Evolutionary conservation across 2,329 filamentous ascomycete genomes (phyloP).

Genomic region (Neonectria hederae): DNA sequence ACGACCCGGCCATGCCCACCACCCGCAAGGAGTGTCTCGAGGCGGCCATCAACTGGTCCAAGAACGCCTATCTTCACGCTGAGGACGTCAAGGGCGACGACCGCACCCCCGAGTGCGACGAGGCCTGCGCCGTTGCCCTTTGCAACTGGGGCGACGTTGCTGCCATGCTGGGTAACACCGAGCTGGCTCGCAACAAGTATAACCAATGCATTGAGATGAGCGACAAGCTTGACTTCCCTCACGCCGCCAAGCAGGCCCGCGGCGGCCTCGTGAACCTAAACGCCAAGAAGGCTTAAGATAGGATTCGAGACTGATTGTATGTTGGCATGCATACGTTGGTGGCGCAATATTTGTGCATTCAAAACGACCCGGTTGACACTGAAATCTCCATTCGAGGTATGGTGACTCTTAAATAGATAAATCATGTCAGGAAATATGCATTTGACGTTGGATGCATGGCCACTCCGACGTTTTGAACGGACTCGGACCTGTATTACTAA

Average conservation of each 20-base stretch:
- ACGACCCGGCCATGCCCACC: conserved; percentile 46
- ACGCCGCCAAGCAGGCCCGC: conserved; percentile 63
- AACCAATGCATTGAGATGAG: conserved; percentile 72
- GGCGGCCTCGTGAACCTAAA: conserved; percentile 55
- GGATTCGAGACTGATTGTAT: background rate
- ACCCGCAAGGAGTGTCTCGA: conserved; percentile 71
- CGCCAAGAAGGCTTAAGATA: conserved; percentile 16
- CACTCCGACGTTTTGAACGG: background rate
- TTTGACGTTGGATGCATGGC: background rate
- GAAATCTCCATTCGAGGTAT: background rate
- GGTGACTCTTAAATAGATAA: background rate
- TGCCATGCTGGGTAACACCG: conserved; percentile 73
- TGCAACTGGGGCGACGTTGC: conserved; percentile 89
- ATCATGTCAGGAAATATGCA: background rate
- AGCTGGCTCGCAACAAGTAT: conserved; percentile 74
- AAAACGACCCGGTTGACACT: background rate
- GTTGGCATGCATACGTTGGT: background rate
- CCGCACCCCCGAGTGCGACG: conserved; percentile 81
- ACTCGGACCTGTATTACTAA: background rate
- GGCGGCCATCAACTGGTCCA: conserved; percentile 80
- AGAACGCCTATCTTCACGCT: conserved; percentile 76
- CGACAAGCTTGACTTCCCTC: conserved; percentile 60
- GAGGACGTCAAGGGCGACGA: conserved; percentile 71
- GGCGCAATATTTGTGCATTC: background rate
- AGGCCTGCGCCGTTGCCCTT: conserved; percentile 83